These are phyloP conservation scores for Colletotrichum sublineola DNA, from an alignment of 2,329 filamentous ascomycete genomes.

Conservation along the genomic window DNA sequence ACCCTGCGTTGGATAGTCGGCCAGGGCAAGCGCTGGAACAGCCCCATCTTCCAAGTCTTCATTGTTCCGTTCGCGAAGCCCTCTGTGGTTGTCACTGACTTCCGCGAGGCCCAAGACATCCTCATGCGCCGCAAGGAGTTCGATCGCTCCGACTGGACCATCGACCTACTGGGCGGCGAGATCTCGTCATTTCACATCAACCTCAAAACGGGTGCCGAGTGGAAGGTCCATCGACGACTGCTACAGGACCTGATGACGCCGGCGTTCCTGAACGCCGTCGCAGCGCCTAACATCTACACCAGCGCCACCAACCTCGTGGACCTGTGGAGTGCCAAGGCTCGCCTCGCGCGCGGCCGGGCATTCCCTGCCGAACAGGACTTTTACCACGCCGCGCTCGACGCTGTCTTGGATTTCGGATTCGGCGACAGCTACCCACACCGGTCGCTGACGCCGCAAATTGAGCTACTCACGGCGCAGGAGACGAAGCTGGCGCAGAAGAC, in stretches of 20 bases:
- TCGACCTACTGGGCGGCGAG: conserved; percentile 49
- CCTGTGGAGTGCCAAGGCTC: conserved; percentile 51
- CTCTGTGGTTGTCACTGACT: conserved; percentile 58
- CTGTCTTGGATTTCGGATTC: conserved; percentile 49
- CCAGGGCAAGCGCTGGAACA: conserved; percentile 47
- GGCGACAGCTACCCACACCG: conserved; percentile 30
- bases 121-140: conserved; percentile 60
- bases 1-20: neutral
- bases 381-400: conserved; percentile 48
- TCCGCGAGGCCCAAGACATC: conserved; percentile 54
- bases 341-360: conserved; percentile 48
- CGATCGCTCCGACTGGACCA: conserved; percentile 50
- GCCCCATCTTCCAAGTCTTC: conserved; percentile 62
- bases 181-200: conserved; percentile 51
- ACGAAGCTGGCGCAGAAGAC: neutral
- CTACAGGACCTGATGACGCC: conserved; percentile 56
- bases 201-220: conserved; percentile 48
- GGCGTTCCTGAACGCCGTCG: conserved; percentile 50
- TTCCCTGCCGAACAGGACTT: conserved; percentile 50
- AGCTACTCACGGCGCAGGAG: neutral
- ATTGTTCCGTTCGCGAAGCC: conserved; percentile 57
- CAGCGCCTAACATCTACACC: conserved; percentile 51
- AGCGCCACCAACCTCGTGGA: conserved; percentile 48
- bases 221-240: conserved; percentile 50
- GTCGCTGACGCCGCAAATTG: neutral